Base-by-base conservation (phyloP, 805 yeast genomes). In the Metschnikowia kunwiensis region DNA sequence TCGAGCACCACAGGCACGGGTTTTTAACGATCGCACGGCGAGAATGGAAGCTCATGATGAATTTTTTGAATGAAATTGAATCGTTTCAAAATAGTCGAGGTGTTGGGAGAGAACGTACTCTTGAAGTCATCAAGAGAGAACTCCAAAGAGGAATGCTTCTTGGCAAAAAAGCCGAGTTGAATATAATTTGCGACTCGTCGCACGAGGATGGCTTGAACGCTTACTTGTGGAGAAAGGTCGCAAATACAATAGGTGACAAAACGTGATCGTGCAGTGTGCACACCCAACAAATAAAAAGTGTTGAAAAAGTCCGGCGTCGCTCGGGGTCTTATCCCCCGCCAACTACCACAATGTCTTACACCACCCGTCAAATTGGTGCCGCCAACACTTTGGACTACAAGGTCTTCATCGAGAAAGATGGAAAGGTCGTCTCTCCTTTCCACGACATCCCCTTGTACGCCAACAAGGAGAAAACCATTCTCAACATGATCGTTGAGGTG, bases 381-480 rank as follows among this genome's bases (percentile, higher is more conserved):
- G 87, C 93, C 61, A 80, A 89, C 86, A 84, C 97, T 47, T 77
- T 87, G 55, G 97, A 91, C 58, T 85, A 81, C 86, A 86, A 81
- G 67, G 91, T 86, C 53, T 93, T 58, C 80, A 72, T 91, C 51
- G 96, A 89, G 74, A 70, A 88, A 65, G 88, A 87, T 63, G 97
- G 97, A 42, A 84, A 87, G 72, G 87, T 89, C 53, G 79, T 93
- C 47, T 89, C 97, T 47, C 86, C 97, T 37, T 88, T 91, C 86
- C 98, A 93, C 61, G 74, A 68, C 51, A 64, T 68, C 36, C 74
- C 74, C 34, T 76, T 93, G 63, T 89, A 82, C 58, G 97, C 97
- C 55, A 93, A 91, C 68, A 86, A 87, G 63, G 89, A 86, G 60
- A 49, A 49, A 40, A 47, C 51, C 20, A 38, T 49, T 18, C 48